These are phyloP conservation scores for Mucor lusitanicus DNA, from an alignment of 371 early-diverging fungal genomes.

Conservation along the genomic window DNA sequence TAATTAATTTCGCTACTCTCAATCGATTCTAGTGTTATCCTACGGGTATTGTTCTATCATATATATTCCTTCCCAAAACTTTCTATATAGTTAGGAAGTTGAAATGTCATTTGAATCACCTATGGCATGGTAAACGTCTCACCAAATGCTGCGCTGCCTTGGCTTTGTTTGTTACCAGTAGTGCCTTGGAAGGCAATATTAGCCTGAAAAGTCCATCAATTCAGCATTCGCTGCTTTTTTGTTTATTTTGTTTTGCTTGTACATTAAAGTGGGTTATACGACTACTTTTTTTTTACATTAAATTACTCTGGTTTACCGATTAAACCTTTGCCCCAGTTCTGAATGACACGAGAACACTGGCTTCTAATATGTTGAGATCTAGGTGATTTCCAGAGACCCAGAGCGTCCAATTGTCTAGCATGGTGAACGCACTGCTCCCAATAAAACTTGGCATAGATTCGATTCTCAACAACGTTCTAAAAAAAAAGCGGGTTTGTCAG, in stretches of 20 bases:
- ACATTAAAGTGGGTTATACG: background rate
- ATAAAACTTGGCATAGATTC: constrained; percentile 40
- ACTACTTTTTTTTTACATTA: background rate
- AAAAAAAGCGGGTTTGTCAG: background rate
- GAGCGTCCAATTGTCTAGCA: constrained; percentile 36
- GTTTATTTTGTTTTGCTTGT: background rate
- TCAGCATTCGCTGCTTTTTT: background rate
- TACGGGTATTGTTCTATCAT: no score
- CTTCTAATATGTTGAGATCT: constrained; percentile 25
- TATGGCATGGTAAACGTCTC: background rate
- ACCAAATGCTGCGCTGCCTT: background rate
- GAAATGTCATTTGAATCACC: background rate
- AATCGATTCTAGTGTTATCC: no score
- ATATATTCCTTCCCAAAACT: no score
- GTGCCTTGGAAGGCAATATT: background rate
- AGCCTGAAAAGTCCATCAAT: background rate
- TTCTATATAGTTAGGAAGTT: no score
- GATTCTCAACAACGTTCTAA: constrained; percentile 47
- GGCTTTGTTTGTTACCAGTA: background rate
- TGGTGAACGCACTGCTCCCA: constrained; percentile 40
- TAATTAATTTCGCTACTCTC: no score
- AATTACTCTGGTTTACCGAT: constrained; percentile 34
- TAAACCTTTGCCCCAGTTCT: constrained; percentile 38
- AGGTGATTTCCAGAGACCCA: constrained; percentile 36
- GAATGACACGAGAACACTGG: constrained; percentile 38